Conservation (phyloP, 768 basidiomycete genomes). For the Ephemerocybe angulata region DNA sequence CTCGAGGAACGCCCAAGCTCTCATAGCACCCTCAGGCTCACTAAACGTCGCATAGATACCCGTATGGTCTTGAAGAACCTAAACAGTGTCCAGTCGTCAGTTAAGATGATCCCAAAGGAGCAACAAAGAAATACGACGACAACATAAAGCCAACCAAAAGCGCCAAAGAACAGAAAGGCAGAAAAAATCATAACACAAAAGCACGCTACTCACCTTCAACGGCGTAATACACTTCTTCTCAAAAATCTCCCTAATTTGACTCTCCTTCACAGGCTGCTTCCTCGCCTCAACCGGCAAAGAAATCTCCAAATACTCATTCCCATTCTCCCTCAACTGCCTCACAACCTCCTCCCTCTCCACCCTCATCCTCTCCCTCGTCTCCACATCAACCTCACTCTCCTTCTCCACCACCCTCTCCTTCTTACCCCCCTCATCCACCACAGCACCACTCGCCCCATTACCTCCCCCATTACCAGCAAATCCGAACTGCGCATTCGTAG, state of each 20-base stretch:
- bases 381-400: conserved; percentile 46
- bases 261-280: conserved; percentile 52
- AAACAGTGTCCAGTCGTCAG: too few species aligned
- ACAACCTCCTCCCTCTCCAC: conserved; percentile 37
- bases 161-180: conserved; percentile 11
- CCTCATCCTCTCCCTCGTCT: conserved; percentile 30
- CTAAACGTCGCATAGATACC: conserved; percentile 84
- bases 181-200: conserved; percentile 6
- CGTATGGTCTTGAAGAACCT: conserved; percentile 68
- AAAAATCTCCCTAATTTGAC: conserved; percentile 67
- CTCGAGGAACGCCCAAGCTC: conserved; percentile 63
- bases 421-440: conserved; percentile 1
- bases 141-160: too few species aligned
- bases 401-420: conserved; percentile 59
- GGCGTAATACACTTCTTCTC: conserved; percentile 56
- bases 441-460: not conserved
- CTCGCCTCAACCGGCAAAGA: conserved; percentile 43
- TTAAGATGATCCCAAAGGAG: too few species aligned
- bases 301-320: conserved; percentile 63
- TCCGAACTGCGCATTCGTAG: too few species aligned
- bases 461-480: not conserved
- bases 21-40: conserved; percentile 55
- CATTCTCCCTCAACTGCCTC: conserved; percentile 56
- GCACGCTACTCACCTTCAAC: conserved; percentile 54
- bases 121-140: too few species aligned